Base-by-base conservation (phyloP, 2,329 filamentous ascomycete species). In the Zymoseptoria crescenta region DNA sequence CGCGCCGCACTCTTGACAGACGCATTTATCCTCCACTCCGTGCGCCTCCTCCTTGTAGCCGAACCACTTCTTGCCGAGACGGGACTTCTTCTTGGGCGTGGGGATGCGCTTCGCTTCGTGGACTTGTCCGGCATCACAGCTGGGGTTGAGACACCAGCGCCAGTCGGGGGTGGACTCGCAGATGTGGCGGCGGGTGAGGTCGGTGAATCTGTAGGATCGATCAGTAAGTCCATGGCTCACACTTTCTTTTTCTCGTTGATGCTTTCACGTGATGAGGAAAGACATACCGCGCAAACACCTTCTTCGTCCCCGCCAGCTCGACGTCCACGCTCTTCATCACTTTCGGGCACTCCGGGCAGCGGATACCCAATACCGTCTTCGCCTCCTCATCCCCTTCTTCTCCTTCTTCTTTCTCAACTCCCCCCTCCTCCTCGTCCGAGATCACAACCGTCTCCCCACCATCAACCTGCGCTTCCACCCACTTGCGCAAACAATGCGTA, bases 121-220 rank as follows among this genome's bases (percentile, higher is more conserved):
- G 1, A 71, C 73, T 60, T 84, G 81, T 0, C 82, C 81, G 0
- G 75, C 77, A 7, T 73, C 74, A 63, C 83, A 86, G 1, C 70
- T 72, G 0, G 79, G 70, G 21, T 64, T 59, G 1, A 81, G 73
- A 63, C 83, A 86, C 78, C 80, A 83, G 16, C 77, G 69, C 65
- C 82, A 84, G 27, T 75, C 63, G 20, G 68, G 69, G 4, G 62
- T 67, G 45, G 55, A 59, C 5, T 70, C 69, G n/a, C 56, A 64
- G 30, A 69, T 64, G 49, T 64, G 61, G 3, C 62, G 62, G 8
- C 67, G 65, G 53, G 67, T 66, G 16, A 63, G 54, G 54, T 65
- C 57, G 13, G 76, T 0, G 75, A 74, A 21, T 74, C 72, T 53
- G 72, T 66, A 20, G 74, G 24, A 24, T 74, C 79, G 67, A n/a